phyloP scores from a whole-genome alignment of 192 early-diverging fungal species.

The Funneliformis mosseae region DNA sequence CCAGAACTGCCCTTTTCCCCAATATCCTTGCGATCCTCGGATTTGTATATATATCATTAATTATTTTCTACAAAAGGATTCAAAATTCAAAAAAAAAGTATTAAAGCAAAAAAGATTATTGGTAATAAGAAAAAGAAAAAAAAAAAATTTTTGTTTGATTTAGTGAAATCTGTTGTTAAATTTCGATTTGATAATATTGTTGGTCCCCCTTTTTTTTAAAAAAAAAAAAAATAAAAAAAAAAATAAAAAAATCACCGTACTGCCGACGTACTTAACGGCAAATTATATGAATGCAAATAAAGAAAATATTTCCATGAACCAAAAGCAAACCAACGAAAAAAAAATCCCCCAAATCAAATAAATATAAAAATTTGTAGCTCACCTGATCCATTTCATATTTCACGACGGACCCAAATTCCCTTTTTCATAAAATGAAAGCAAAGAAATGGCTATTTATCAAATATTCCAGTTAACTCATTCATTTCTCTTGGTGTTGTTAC shows the following conservation, averaged over 20 bases:
- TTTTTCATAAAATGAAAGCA: neutral
- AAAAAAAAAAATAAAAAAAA: too few relatives aligned
- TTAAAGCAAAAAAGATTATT: neutral
- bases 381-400: slow-evolving; percentile 26
- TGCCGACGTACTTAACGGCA: slow-evolving; percentile 3
- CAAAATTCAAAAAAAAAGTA: neutral
- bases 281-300: slow-evolving; percentile 14
- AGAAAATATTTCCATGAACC: neutral
- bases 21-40: neutral
- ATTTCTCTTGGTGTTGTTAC: slow-evolving; percentile 30
- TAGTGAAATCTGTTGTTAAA: neutral
- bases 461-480: slow-evolving; percentile 22
- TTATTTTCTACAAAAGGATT: slow-evolving; percentile 1
- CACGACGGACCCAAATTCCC: neutral
- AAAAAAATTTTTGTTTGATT: too few relatives aligned
- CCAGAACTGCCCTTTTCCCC: neutral
- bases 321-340: neutral
- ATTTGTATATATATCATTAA: neutral
- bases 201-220: neutral
- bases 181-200: neutral
- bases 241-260: slow-evolving; percentile 1
- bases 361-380: neutral
- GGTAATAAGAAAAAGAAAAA: too few relatives aligned
- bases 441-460: slow-evolving; percentile 25
- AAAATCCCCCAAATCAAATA: neutral